Evolutionary conservation across 495 filamentous ascomycete genomes (phyloP).

Genomic region (Penicillium coprophilum): DNA sequence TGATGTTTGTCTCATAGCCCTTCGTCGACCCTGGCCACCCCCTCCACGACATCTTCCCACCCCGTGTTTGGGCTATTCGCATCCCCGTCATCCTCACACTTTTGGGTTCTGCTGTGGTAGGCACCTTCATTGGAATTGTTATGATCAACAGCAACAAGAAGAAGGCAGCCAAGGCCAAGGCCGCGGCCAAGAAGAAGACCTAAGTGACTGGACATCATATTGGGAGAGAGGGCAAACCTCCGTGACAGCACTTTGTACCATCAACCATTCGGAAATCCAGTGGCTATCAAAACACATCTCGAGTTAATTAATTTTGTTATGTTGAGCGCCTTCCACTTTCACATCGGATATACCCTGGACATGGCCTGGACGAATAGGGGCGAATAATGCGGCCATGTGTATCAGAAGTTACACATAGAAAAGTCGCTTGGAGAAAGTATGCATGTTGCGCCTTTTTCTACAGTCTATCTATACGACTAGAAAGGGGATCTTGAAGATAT

Average conservation of each 20-base stretch:
- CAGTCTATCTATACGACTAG: too few species aligned
- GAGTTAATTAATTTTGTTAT: conserved; percentile 3
- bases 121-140: conserved; percentile 91
- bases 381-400: not conserved
- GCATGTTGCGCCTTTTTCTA: too few species aligned
- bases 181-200: conserved; percentile 66
- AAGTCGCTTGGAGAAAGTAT: too few species aligned
- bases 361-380: not conserved
- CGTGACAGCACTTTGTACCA: conserved; percentile 11
- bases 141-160: conserved; percentile 99
- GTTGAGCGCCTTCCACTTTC: not conserved
- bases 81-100: conserved; percentile 96
- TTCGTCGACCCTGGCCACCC: conserved; percentile 95
- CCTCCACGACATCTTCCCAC: conserved; percentile 92
- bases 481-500: too few species aligned
- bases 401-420: too few species aligned
- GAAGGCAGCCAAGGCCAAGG: conserved; percentile 90
- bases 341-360: not conserved
- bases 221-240: not conserved
- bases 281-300: conserved; percentile 9
- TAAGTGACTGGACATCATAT: conserved; percentile 38
- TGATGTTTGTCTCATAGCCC: conserved; percentile 56
- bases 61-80: conserved; percentile 97
- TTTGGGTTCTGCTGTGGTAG: conserved; percentile 88
- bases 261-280: not conserved